Conservation (phyloP, 2,329 filamentous ascomycete species). For the Zelopaecilomyces penicillatus region DNA sequence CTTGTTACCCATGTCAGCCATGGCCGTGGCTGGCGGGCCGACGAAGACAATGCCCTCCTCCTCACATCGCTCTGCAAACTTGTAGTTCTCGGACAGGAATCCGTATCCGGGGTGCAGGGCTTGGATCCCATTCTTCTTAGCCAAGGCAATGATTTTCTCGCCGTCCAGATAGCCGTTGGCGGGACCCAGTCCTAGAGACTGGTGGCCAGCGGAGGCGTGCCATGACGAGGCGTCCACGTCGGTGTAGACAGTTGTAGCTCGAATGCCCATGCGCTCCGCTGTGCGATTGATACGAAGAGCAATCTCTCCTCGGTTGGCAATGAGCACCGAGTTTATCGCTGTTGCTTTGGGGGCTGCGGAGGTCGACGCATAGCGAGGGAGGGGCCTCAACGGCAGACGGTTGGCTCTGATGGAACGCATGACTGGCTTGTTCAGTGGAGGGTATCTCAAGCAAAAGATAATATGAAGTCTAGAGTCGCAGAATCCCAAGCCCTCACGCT, state of each 20-base stretch:
- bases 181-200: constrained; percentile 74
- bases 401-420: constrained; percentile 51
- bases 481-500: too few species aligned
- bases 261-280: constrained; percentile 79
- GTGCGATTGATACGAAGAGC: constrained; percentile 87
- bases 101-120: constrained; percentile 96
- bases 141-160: constrained; percentile 81
- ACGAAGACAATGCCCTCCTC: constrained; percentile 91
- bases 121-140: constrained; percentile 76
- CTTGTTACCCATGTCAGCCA: constrained; percentile 89
- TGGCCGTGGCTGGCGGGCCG: constrained; percentile 75
- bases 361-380: constrained; percentile 29
- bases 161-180: constrained; percentile 87
- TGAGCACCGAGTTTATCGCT: constrained; percentile 71
- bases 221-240: constrained; percentile 81
- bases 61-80: constrained; percentile 79
- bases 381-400: constrained; percentile 37
- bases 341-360: constrained; percentile 29
- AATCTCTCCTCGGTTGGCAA: constrained; percentile 96
- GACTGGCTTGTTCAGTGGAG: constrained; percentile 9
- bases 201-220: constrained; percentile 78
- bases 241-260: constrained; percentile 90
- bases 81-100: constrained; percentile 88
- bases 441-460: too few species aligned
- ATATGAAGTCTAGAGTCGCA: too few species aligned